Conservation (phyloP, 306 rosid genomes). For the Adenanthera pavonina region DNA sequence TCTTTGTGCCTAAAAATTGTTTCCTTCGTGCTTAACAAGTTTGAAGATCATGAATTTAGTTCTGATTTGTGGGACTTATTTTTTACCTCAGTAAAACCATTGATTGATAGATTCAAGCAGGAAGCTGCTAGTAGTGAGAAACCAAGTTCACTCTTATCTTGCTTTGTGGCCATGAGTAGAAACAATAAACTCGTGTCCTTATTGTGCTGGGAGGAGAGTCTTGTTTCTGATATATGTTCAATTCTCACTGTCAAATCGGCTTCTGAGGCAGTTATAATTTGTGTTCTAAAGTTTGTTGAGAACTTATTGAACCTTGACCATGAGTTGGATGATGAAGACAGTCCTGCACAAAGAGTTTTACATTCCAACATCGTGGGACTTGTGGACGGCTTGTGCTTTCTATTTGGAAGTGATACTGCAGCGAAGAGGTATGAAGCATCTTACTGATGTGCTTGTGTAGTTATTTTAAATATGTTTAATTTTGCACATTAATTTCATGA, state of each 20-base stretch:
- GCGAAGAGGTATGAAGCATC: slow-evolving; percentile 65
- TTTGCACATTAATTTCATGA: neutral
- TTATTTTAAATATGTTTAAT: neutral
- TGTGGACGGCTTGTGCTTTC: slow-evolving; percentile 62
- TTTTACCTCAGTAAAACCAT: slow-evolving; percentile 70
- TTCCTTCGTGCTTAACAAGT: slow-evolving; percentile 68
- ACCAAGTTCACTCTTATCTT: slow-evolving; percentile 89
- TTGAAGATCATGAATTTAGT: slow-evolving; percentile 74
- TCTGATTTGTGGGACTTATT: slow-evolving; percentile 78
- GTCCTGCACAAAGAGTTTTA: slow-evolving; percentile 52
- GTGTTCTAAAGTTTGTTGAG: slow-evolving; percentile 80
- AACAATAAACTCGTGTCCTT: slow-evolving; percentile 66
- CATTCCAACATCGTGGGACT: slow-evolving; percentile 70
- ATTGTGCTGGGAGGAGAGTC: slow-evolving; percentile 64
- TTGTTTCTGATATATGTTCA: slow-evolving; percentile 83
- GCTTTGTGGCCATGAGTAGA: slow-evolving; percentile 89
- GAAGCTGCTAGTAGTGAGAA: slow-evolving; percentile 92
- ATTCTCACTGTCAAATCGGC: slow-evolving; percentile 66
- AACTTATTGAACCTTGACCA: slow-evolving; percentile 75
- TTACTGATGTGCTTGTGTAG: slow-evolving; percentile 5
- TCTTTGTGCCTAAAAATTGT: slow-evolving; percentile 82
- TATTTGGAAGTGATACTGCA: slow-evolving; percentile 70
- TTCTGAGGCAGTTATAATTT: slow-evolving; percentile 70
- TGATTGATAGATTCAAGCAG: slow-evolving; percentile 73
- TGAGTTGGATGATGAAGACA: slow-evolving; percentile 63